Evolutionary conservation across 345 rosid species (phyloP), one percentile per base, ranked within the genome.

Genomic region (Eucalyptus brandiana): DNA sequence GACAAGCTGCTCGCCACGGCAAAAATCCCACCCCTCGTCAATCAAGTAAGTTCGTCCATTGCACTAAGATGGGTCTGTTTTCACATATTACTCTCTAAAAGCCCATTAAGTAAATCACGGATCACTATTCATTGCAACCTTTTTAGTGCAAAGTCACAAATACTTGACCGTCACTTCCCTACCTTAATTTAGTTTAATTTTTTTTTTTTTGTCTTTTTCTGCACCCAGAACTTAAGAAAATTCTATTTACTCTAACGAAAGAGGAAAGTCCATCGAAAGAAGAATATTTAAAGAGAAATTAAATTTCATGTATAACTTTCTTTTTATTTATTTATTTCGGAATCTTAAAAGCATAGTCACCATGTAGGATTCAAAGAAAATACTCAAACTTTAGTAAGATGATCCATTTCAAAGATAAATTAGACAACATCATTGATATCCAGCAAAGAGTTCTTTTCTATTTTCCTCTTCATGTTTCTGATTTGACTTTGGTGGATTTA

Each of bases 21-120:
- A 19, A 86, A 80, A 28, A 87, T 92, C 88, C 92, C 91, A 69
- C 93, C 91, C 6, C 26, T 47, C 8, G 91, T 90, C 28, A 88
- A 92, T 83, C 92, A 92, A 88, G 92, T 88, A 81, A 89, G 91
- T 12, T 76, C 47, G 83, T 76, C 83, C 28, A 11, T 21, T 3
- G 83, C 11, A 9, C 45, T 37, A 21, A 23, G 80, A 23, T 37
- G 83, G 47, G 15, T 37, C 2, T 76, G 58, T 53, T 56, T 56
- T 56, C 62, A 56, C 30, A 5, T 56, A 56, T 56, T 56, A 24
- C 62, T 56, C 62, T 56, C 62, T 24, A 56, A 56, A 56, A 56
- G 14, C 30, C 62, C 62, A 24, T 56, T 56, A 56, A 23, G 30
- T 24, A 3, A 53, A 53, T 53, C 58, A 9, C 34, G 23, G 76